A percentile compares a stretch with the other conserved stretches of the same genome.
Evolutionary conservation across 23 red algal genomes (phyloP).

Genomic region (Gracilaria domingensis): DNA sequence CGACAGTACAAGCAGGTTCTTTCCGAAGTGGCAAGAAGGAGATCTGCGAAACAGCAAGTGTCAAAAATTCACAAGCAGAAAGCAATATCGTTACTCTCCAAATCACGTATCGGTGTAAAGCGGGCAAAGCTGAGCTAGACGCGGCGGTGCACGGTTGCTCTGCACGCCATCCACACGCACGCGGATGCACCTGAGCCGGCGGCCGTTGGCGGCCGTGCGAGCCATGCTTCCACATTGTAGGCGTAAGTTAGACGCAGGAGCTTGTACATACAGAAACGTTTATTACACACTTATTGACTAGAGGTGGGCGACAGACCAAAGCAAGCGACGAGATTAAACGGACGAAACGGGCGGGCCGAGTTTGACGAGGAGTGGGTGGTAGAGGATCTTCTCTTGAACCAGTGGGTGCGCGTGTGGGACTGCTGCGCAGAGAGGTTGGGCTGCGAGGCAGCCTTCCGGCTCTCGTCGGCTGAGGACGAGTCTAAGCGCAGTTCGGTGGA

Average conservation of each 20-base stretch:
- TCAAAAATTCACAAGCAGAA: not conserved
- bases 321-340: slow-evolving; percentile 4
- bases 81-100: not conserved
- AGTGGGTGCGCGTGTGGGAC: not conserved
- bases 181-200: not conserved
- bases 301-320: not conserved
- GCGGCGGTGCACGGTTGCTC: not conserved
- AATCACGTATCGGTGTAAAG: not conserved
- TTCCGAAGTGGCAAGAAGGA: not conserved
- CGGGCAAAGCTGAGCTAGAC: not conserved
- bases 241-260: not conserved
- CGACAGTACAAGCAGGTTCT: slow-evolving; percentile 10
- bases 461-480: not conserved
- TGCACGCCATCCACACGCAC: not conserved
- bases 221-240: not conserved
- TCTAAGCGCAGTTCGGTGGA: slow-evolving; percentile 32
- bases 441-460: not conserved
- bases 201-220: not conserved
- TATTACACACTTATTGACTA: not conserved
- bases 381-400: slow-evolving; percentile 14
- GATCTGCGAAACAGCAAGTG: not conserved
- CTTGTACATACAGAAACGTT: not conserved
- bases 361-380: not conserved
- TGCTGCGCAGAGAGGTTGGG: not conserved
- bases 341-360: not conserved